Conservation (phyloP, 768 basidiomycete species). For the Kondoa malvinella region DNA sequence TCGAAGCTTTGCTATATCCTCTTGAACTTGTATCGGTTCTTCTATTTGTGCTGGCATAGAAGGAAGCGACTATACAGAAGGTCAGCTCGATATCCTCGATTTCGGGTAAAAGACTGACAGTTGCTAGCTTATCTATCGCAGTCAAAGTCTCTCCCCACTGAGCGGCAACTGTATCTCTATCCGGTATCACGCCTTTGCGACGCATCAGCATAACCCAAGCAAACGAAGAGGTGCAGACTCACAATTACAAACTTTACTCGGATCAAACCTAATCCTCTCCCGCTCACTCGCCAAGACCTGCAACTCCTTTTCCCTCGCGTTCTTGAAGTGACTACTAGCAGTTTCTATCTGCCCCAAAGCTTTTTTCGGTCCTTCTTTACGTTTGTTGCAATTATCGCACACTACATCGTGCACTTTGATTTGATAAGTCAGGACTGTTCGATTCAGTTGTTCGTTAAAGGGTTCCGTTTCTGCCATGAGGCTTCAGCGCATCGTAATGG, state of each 20-base stretch:
- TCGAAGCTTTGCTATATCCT: not conserved
- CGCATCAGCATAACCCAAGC: not conserved
- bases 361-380: not conserved
- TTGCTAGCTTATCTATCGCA: not conserved
- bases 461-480: not conserved
- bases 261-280: not conserved
- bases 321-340: not conserved
- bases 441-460: slow-evolving; percentile 2
- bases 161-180: not conserved
- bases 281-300: not conserved
- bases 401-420: not conserved
- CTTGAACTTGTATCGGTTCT: not conserved
- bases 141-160: not conserved
- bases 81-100: no score
- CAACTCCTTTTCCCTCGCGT: not conserved
- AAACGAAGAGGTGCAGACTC: not conserved
- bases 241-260: not conserved
- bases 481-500: not conserved
- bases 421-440: not conserved
- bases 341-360: slow-evolving; percentile 1
- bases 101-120: no score
- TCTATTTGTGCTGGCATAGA: not conserved
- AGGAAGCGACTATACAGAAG: not conserved
- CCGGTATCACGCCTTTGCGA: not conserved
- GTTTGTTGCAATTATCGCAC: not conserved